Base-by-base conservation (phyloP, 2,329 filamentous ascomycete species). In the Amauroascus verrucosus region DNA sequence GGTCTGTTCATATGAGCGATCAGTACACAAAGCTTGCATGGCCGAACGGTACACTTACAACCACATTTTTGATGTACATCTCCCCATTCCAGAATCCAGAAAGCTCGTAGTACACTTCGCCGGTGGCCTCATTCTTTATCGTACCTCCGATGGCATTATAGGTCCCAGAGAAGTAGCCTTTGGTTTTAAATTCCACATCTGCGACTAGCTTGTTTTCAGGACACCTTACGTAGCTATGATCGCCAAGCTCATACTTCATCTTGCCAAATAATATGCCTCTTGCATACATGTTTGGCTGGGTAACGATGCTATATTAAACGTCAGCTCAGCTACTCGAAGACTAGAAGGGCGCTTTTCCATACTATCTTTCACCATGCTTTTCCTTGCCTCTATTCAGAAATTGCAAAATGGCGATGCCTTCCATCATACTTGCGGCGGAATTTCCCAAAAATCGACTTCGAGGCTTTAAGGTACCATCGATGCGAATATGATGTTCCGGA, bases 231-330 rank as follows among this genome's bases (percentile, higher is more conserved):
- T 89, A 88, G 67, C 90, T 95, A 73, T 95, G 90, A 67, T 97
- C 91, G 59, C 91, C 93, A 6, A 98, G 81, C 73, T 98, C 93
- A 70, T 97, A 98, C 70, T 96, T 97, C 93, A 98, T 97, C 70
- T 96, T 97, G 46, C 93, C 93, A 64, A 98, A 96, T 7, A 98
- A 76, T 56, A 98, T 97, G 33, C 93, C 91, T 57, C 93, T 82
- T 20, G 91, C 93, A 69, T 98, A 98, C 89, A 98, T 98, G 74
- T 98, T 98, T 16, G 93, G 93, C 65, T 98, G 93, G 3, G 93
- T 97, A 50, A 97, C 72, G 64, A 94, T 87, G 70, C 88, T 94
- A 61, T 14, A 51, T 13, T 40, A 48, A 26, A 57, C 62, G 50
- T 62, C 58, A 48, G 40, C 50, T 59, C 49, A 60, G 57, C 50